phyloP scores from a whole-genome alignment of 345 rosid species.

The Eucalyptus erythrocorys region DNA sequence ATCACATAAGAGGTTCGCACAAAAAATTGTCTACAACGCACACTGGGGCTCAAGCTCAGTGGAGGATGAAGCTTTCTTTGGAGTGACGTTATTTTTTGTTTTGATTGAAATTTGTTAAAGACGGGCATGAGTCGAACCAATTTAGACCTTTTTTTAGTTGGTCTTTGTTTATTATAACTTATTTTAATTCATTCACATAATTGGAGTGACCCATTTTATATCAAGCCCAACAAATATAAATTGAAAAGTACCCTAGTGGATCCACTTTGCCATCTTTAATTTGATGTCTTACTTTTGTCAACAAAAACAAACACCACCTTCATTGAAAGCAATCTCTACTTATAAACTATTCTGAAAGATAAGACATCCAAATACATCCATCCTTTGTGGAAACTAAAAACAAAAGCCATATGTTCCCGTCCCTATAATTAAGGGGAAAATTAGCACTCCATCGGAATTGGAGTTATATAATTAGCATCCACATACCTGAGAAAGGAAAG shows the following conservation, averaged over 20 bases:
- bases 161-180: neutral
- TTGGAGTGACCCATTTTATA: neutral
- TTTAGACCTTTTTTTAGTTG: neutral
- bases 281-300: neutral
- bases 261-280: neutral
- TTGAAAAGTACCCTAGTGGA: neutral
- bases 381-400: neutral
- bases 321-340: neutral
- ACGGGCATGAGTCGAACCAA: neutral
- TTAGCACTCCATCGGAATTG: neutral
- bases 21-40: neutral
- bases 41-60: neutral
- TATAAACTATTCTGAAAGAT: neutral
- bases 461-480: neutral
- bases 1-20: neutral
- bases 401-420: neutral
- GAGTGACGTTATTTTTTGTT: neutral
- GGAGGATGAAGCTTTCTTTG: neutral
- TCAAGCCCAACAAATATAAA: neutral
- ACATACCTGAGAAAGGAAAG: neutral
- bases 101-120: neutral
- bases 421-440: neutral
- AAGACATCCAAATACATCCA: neutral
- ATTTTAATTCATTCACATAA: neutral
- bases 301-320: neutral